Conservation (phyloP, 2,329 filamentous ascomycete species). For the Fusarium torreyae region DNA sequence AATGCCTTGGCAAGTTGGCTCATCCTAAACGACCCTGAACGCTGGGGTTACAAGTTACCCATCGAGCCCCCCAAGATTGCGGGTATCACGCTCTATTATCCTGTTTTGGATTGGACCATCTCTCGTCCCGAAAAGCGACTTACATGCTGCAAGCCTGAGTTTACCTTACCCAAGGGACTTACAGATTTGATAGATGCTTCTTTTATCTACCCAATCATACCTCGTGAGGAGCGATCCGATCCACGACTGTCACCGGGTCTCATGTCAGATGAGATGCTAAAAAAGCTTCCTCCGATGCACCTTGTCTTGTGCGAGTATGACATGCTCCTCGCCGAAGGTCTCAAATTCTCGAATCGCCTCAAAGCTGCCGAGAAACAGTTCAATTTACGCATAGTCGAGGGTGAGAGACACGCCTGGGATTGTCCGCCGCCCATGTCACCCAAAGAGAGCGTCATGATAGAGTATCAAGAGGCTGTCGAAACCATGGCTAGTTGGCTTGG, state of each 20-base stretch:
- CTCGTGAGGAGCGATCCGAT: slow-evolving; percentile 62
- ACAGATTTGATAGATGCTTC: slow-evolving; percentile 75
- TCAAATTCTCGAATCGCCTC: slow-evolving; percentile 73
- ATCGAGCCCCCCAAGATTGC: slow-evolving; percentile 63
- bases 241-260: slow-evolving; percentile 72
- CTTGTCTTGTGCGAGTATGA: slow-evolving; percentile 76
- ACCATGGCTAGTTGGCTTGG: slow-evolving; percentile 60
- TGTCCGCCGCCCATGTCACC: slow-evolving; percentile 62
- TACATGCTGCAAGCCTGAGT: slow-evolving; percentile 68
- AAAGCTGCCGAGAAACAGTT: slow-evolving; percentile 53
- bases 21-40: slow-evolving; percentile 61
- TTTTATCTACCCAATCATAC: slow-evolving; percentile 69
- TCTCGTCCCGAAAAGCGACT: slow-evolving; percentile 69
- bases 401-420: slow-evolving; percentile 66
- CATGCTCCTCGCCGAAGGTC: slow-evolving; percentile 74
- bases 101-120: slow-evolving; percentile 73
- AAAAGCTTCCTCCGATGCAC: slow-evolving; percentile 68
- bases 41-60: slow-evolving; percentile 57
- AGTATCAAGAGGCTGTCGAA: slow-evolving; percentile 62
- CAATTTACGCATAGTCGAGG: slow-evolving; percentile 61
- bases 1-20: slow-evolving; percentile 66
- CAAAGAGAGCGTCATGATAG: slow-evolving; percentile 61
- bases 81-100: slow-evolving; percentile 73
- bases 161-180: slow-evolving; percentile 69
- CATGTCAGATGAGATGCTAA: slow-evolving; percentile 67